phyloP scores from a whole-genome alignment of 345 rosid species.

The Brassica rapa region DNA sequence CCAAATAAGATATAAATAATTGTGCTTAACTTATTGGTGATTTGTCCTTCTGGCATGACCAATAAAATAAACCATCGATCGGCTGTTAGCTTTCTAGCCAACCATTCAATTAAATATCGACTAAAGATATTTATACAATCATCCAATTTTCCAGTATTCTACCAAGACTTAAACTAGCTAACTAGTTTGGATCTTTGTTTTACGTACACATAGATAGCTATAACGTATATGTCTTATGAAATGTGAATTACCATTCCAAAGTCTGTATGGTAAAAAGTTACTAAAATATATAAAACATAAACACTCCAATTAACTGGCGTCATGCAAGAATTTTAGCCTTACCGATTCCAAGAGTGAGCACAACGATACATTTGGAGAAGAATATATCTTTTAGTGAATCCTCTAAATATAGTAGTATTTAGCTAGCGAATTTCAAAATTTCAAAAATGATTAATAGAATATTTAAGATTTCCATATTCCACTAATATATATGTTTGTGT shows the following conservation, averaged over 20 bases:
- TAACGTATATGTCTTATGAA: neutral
- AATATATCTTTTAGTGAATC: neutral
- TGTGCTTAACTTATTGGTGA: constrained; percentile 20
- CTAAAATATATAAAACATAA: neutral
- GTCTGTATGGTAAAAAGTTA: neutral
- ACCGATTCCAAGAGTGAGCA: neutral
- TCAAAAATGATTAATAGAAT: neutral
- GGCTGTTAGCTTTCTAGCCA: constrained; percentile 32
- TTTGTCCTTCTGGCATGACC: constrained; percentile 30
- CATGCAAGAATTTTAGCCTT: neutral
- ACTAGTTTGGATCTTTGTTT: neutral
- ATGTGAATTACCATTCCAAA: neutral
- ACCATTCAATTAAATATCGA: constrained; percentile 7
- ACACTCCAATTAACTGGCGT: neutral
- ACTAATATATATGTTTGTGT: neutral
- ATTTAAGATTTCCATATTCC: neutral
- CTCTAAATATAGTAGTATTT: neutral
- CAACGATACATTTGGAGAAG: neutral
- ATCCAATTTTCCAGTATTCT: neutral
- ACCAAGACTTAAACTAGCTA: neutral
- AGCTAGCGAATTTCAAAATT: neutral
- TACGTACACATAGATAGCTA: neutral
- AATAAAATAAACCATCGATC: constrained; percentile 19
- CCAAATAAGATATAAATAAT: neutral
- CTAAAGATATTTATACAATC: neutral